phyloP scores from a whole-genome alignment of 2,329 filamentous ascomycete genomes.

The Grosmannia serpens region DNA sequence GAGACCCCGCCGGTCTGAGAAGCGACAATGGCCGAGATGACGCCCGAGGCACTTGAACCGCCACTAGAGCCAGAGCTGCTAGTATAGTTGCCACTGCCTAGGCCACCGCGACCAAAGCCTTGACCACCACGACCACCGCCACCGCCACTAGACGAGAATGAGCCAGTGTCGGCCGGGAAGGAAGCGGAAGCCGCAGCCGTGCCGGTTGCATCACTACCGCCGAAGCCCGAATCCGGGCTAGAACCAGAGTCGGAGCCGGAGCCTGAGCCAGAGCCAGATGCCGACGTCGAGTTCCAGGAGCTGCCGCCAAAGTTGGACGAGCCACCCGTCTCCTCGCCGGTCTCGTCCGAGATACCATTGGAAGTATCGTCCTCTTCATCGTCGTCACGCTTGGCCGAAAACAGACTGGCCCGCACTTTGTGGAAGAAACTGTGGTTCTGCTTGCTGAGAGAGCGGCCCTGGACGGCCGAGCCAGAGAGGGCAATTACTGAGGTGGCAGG shows the following conservation, averaged over 20 bases:
- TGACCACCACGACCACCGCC: neutral
- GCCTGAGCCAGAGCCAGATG: neutral
- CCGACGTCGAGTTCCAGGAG: neutral
- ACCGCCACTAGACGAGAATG: neutral
- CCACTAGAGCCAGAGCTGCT: neutral
- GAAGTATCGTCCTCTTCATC: neutral
- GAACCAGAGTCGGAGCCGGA: neutral
- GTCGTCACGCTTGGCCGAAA: neutral
- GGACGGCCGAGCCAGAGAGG: neutral
- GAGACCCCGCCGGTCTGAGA: neutral
- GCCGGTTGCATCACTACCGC: neutral
- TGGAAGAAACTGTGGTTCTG: neutral
- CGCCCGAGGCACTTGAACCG: neutral
- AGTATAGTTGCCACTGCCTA: neutral
- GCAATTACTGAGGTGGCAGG: neutral
- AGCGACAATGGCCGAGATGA: neutral
- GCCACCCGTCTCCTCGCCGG: neutral
- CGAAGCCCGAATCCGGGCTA: neutral
- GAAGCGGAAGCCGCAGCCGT: neutral
- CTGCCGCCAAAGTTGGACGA: neutral
- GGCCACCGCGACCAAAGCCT: neutral
- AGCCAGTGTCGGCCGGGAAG: neutral
- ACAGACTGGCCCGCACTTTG: neutral
- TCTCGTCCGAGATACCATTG: too few relatives aligned
- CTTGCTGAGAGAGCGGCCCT: neutral